Percentiles rank a stretch among this genome's conserved stretches.
Conservation (phyloP, 176 grass and related monocot genomes). For the bread wheat (Triticum aestivum) region DNA sequence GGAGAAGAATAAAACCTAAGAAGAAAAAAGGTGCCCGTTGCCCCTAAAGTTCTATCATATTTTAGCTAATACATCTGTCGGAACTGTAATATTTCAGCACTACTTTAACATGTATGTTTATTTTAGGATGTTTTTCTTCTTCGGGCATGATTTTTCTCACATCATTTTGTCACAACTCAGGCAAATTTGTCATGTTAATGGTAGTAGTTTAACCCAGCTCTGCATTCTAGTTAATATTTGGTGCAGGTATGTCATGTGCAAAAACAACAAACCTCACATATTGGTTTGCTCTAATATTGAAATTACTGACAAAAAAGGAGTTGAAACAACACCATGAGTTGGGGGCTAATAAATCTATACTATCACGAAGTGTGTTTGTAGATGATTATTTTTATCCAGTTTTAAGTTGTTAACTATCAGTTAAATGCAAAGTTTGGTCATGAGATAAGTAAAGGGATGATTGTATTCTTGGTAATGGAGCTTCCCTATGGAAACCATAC, state of each 20-base stretch:
- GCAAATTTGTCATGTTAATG: background rate
- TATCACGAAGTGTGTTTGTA: background rate
- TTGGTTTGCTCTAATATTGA: background rate
- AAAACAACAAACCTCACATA: background rate
- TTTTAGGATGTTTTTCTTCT: background rate
- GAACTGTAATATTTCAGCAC: background rate
- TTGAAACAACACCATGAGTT: background rate
- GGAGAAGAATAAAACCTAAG: constrained; percentile 54
- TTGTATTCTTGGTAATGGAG: background rate
- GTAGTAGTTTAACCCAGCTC: background rate
- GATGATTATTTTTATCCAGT: background rate
- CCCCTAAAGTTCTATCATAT: constrained; percentile 17
- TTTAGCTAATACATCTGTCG: background rate
- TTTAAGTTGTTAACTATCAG: background rate
- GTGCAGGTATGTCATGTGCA: background rate
- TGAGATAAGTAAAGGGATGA: background rate
- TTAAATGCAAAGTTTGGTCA: background rate
- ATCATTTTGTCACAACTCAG: background rate
- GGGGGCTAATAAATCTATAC: background rate
- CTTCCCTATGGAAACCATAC: background rate
- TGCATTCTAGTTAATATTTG: constrained; percentile 14
- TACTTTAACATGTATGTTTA: background rate
- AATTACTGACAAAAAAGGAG: background rate
- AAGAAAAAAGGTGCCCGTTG: constrained; percentile 49
- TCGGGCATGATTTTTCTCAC: background rate